Percentiles rank a stretch among this genome's conserved stretches.
Evolutionary conservation across 306 rosid species (phyloP).

Genomic region (Trichosanthes truncata): DNA sequence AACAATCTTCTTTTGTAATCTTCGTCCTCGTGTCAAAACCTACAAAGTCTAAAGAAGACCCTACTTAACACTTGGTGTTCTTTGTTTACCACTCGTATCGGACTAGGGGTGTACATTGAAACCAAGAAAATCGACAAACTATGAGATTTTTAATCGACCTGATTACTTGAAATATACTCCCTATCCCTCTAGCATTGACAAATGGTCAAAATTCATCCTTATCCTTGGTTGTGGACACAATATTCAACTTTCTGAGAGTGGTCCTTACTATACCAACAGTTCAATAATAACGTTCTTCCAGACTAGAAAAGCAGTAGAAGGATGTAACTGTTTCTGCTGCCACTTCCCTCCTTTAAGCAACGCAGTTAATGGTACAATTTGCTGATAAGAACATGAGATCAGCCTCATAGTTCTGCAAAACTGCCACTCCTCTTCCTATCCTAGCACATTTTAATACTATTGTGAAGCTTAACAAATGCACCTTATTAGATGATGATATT

Average conservation of each 20-base stretch:
- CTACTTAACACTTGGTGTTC: background rate
- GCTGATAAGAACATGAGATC: no score
- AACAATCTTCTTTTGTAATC: background rate
- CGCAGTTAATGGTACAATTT: no score
- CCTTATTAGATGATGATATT: no score
- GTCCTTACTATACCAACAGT: background rate
- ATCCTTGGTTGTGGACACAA: background rate
- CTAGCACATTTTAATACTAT: no score
- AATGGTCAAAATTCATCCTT: background rate
- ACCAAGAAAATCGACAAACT: background rate
- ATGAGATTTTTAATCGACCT: background rate
- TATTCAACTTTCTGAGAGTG: background rate
- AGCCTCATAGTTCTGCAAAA: no score
- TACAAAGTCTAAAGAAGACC: background rate
- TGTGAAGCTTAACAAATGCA: no score
- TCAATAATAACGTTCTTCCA: background rate
- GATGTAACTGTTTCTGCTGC: no score
- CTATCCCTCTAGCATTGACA: background rate
- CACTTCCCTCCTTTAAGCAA: no score
- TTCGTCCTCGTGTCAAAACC: background rate
- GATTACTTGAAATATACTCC: background rate
- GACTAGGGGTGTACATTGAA: no score
- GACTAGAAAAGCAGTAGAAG: background rate
- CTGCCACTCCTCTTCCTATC: no score
- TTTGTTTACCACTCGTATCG: background rate